phyloP scores from a whole-genome alignment of 495 filamentous ascomycete species.

The Ramalina peruviana region DNA sequence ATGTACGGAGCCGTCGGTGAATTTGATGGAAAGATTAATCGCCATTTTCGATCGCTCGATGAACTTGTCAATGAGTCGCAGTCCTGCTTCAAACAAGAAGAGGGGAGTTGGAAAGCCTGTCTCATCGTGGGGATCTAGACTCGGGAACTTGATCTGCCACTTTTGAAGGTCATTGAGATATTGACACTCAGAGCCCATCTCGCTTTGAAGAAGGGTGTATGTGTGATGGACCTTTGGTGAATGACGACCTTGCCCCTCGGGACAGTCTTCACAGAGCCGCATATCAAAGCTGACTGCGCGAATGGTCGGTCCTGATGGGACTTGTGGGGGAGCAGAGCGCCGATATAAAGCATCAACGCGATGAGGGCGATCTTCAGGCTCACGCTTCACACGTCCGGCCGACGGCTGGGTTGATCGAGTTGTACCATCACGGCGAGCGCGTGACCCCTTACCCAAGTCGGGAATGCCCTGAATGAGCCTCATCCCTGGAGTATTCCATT shows the following conservation, averaged over 20 bases:
- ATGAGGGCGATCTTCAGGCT: neutral
- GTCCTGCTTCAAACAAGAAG: constrained; percentile 34
- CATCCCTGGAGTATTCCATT: constrained; percentile 12
- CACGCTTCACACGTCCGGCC: neutral
- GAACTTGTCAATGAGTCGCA: constrained; percentile 33
- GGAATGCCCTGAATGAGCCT: constrained; percentile 6
- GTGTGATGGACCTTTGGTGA: constrained; percentile 19
- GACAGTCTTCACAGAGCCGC: constrained; percentile 29
- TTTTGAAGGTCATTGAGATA: constrained; percentile 28
- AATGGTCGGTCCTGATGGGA: constrained; percentile 16
- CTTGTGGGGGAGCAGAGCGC: constrained; percentile 11
- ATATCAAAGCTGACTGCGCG: constrained; percentile 37
- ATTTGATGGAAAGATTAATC: neutral
- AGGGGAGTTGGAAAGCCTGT: constrained; percentile 31
- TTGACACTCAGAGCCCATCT: constrained; percentile 25
- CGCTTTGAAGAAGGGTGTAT: constrained; percentile 34
- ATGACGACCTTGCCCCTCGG: constrained; percentile 22
- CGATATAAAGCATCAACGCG: neutral
- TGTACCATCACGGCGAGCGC: neutral
- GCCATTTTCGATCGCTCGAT: neutral
- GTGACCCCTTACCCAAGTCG: neutral
- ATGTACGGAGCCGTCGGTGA: constrained; percentile 1
- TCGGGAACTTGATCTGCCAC: constrained; percentile 35
- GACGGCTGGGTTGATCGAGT: neutral
- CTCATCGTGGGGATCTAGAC: constrained; percentile 25